phyloP scores from a whole-genome alignment of 305 asterid genomes.

The Euphrasia arctica region DNA sequence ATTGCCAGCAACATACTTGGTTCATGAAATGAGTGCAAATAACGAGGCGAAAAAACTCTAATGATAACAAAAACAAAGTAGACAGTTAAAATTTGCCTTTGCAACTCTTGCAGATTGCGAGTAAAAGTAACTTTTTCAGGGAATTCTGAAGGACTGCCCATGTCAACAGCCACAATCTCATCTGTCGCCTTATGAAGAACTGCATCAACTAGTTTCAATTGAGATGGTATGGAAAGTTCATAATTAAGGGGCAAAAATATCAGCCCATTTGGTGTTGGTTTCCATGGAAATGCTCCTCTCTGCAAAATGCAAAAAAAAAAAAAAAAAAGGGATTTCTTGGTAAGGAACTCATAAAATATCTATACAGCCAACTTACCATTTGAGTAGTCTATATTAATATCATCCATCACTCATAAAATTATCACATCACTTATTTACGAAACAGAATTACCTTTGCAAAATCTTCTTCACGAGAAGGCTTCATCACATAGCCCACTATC shows the following conservation, averaged over 20 bases:
- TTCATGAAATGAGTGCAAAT: conserved; percentile 18
- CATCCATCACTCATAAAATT: conserved; percentile 18
- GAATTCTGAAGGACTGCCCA: conserved; percentile 50
- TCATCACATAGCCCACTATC: conserved; percentile 83
- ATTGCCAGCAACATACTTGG: conserved; percentile 12
- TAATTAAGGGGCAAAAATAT: conserved; percentile 75
- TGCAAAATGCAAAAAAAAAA: conserved; percentile 40
- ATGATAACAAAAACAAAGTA: conserved; percentile 16
- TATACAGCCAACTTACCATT: conserved; percentile 12
- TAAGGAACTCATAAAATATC: conserved; percentile 25
- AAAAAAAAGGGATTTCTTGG: conserved; percentile 20
- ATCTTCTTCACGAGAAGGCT: conserved; percentile 95
- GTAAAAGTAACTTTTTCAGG: conserved; percentile 49
- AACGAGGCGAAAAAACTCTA: conserved; percentile 16
- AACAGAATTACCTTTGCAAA: conserved; percentile 67
- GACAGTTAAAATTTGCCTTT: conserved; percentile 47
- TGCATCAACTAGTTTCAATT: conserved; percentile 71
- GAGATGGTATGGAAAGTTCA: conserved; percentile 65
- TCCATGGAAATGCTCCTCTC: conserved; percentile 93
- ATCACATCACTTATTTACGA: conserved; percentile 10
- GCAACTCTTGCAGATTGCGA: conserved; percentile 69
- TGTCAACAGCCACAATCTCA: conserved; percentile 76
- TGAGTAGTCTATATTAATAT: conserved; percentile 12
- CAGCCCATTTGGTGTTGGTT: conserved; percentile 75
- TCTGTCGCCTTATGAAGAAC: conserved; percentile 96